Conservation (phyloP, 2,329 filamentous ascomycete genomes). For the Cercospora sesami region DNA sequence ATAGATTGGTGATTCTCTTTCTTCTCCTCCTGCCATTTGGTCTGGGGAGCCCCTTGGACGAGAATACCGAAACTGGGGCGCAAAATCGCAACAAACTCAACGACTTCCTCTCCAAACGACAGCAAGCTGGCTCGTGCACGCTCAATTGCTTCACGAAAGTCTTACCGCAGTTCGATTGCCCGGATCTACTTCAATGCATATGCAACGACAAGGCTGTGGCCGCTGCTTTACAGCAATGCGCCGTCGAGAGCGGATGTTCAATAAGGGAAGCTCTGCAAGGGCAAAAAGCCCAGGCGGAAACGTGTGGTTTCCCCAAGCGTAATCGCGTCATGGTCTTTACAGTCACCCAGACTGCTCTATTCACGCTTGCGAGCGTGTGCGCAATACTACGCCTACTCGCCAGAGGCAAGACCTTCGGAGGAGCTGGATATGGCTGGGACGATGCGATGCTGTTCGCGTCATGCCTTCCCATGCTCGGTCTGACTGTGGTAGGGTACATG, state of each 20-base stretch:
- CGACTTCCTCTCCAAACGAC: neutral
- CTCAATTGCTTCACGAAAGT: constrained; percentile 11
- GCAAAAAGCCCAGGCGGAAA: constrained; percentile 2
- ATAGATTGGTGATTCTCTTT: neutral
- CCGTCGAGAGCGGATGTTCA: constrained; percentile 6
- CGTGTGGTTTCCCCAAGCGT: constrained; percentile 8
- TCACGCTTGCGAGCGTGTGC: neutral
- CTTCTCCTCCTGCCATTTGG: neutral
- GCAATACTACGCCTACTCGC: constrained; percentile 4
- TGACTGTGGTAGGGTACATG: constrained; percentile 6
- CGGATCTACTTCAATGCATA: constrained; percentile 10
- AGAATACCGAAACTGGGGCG: neutral
- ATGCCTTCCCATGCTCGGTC: constrained; percentile 5
- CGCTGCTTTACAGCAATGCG: constrained; percentile 5
- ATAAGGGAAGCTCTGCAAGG: constrained; percentile 9
- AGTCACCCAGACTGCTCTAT: neutral
- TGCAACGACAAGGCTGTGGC: constrained; percentile 8
- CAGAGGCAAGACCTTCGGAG: constrained; percentile 4
- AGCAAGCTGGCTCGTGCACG: neutral
- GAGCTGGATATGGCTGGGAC: constrained; percentile 12
- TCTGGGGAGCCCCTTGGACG: no score
- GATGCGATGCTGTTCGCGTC: constrained; percentile 8
- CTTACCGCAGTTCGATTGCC: constrained; percentile 12
- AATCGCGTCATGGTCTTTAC: neutral
- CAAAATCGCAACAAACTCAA: neutral